Evolutionary conservation across 208 protist genomes (phyloP), one percentile per base, ranked within the genome.

Genomic region (Porcisia hertigi): DNA sequence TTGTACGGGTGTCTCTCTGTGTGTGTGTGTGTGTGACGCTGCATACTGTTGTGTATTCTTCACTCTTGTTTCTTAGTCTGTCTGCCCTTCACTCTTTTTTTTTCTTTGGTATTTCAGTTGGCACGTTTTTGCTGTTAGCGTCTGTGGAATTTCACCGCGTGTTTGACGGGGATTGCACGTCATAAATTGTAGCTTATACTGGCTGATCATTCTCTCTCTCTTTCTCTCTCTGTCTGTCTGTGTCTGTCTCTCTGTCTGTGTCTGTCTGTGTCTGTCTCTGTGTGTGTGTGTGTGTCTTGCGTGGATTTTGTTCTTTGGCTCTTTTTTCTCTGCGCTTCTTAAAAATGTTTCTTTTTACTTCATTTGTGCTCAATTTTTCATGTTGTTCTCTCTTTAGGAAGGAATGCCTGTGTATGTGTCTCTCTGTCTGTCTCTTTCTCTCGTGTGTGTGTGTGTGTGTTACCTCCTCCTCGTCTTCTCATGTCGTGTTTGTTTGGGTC

Each of bases 61-160:
- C 23, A 36, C 57, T 11, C n/a, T 25, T 57, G 59, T 57, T n/a
- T 57, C 12, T 16, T 30, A 25, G 11, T 65, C n/a, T 30, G 57
- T 60, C 62, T 57, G 30, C 63, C 30, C 47, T 62, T 52, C 62
- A n/a, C 58, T 58, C 63, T 71, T 62, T 70, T 43, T 81, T 63
- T 36, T 60, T 20, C 43, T 55, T 53, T 75, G 53, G 25, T 69
- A 25, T 60, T 69, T 70, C 11, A 1, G 47, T 52, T 52, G 47
- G 47, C 47, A 52, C 47, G 30, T 30, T 52, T 52, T 5, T 52
- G 47, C 47, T 52, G 47, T 52, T 52, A 52, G 47, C 47, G 47
- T 52, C 8, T 52, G 11, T 52, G 47, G 11, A 14, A 14, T 52
- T 5, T 52, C 11, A 5, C 11, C 47, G 11, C 5, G 47, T 52